Evolutionary conservation across 352 stramenopile genomes (phyloP).

Genomic region (Thraustochytrium striatum): DNA sequence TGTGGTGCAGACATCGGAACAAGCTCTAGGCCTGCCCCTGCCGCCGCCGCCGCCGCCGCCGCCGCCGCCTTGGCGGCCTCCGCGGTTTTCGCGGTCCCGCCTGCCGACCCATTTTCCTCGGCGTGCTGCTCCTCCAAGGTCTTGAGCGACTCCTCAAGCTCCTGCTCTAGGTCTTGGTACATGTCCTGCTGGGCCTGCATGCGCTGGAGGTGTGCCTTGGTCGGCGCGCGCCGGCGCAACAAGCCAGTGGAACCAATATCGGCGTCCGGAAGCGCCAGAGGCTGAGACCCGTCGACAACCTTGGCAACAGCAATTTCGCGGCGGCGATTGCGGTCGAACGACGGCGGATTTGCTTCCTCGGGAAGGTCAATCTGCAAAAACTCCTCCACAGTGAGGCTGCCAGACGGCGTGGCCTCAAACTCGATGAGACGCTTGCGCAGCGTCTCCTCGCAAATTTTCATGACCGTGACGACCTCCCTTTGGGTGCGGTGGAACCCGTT

Average conservation of each 20-base stretch:
- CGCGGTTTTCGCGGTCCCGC: not conserved
- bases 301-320: no score
- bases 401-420: slow-evolving; percentile 90
- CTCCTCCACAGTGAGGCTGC: slow-evolving; percentile 88
- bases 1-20: no score
- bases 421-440: slow-evolving; percentile 91
- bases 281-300: no score
- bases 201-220: no score
- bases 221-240: no score
- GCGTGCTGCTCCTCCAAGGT: slow-evolving; percentile 34
- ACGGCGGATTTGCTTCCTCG: slow-evolving; percentile 31
- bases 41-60: no score
- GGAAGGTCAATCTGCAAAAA: slow-evolving; percentile 40
- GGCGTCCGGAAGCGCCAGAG: no score
- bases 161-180: not conserved
- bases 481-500: slow-evolving; percentile 83
- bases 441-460: slow-evolving; percentile 93
- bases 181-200: no score
- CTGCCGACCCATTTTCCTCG: not conserved
- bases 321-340: slow-evolving; percentile 6
- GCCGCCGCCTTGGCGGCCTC: not conserved
- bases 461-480: slow-evolving; percentile 76
- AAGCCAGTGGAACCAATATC: no score
- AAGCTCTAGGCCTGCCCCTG: no score
- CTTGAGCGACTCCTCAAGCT: slow-evolving; percentile 14